Evolutionary conservation across 1,284 basidiomycete genomes (phyloP).

Genomic region (Bjerkandera adusta): DNA sequence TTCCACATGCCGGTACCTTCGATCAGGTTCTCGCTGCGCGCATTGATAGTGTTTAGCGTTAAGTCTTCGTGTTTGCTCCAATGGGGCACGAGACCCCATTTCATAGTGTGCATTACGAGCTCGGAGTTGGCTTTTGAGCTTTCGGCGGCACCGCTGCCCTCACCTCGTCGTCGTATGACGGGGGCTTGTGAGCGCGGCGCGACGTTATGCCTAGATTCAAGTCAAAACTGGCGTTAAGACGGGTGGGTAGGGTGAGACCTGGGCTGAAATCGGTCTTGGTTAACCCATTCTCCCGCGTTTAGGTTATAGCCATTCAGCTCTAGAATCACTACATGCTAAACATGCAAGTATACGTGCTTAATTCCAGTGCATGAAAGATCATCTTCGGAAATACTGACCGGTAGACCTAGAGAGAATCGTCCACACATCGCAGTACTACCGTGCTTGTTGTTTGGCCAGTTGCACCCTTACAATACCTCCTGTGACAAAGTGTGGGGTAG

Average conservation of each 20-base stretch:
- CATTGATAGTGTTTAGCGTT: conserved; percentile 83
- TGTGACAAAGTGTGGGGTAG: neutral
- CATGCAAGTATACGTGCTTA: neutral
- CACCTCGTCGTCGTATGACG: conserved; percentile 48
- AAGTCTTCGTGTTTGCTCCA: conserved; percentile 78
- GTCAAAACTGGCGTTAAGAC: neutral
- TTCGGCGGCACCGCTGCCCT: conserved; percentile 1
- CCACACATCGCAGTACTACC: conserved; percentile 51
- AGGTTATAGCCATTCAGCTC: conserved; percentile 40
- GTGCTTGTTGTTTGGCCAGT: neutral
- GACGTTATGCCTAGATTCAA: conserved; percentile 52
- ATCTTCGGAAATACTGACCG: conserved; percentile 34
- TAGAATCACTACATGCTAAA: conserved; percentile 38
- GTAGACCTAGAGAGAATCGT: conserved; percentile 55
- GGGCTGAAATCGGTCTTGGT: conserved; percentile 55
- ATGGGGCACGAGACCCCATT: conserved; percentile 89
- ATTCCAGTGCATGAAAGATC: neutral
- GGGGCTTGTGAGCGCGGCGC: conserved; percentile 70
- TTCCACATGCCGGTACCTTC: conserved; percentile 80
- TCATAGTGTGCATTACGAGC: conserved; percentile 70
- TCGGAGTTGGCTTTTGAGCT: conserved; percentile 4
- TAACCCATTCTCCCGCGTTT: conserved; percentile 59
- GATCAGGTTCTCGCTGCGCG: conserved; percentile 80
- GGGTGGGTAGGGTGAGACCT: conserved; percentile 19
- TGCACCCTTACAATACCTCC: neutral